Base-by-base conservation (phyloP, 1,284 basidiomycete genomes). In the Lentinula novae-zelandiae region DNA sequence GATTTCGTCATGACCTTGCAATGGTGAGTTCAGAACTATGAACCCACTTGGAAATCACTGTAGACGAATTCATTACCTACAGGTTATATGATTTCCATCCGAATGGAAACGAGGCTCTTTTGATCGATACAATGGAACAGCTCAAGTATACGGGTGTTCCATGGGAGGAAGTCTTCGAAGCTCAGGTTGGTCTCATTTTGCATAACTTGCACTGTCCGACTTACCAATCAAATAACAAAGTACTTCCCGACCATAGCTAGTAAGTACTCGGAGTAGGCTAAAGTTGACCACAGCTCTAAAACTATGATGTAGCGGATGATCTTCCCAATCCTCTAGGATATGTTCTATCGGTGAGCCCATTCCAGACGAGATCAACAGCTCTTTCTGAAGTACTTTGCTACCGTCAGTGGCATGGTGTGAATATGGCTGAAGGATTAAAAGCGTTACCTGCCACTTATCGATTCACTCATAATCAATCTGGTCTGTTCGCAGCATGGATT, bases 361-460 rank as follows among this genome's bases (percentile, higher is more conserved):
- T 39, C 34, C 33, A 17, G 15, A 34, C 10, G 31, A 42, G 15
- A 17, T 38, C 17, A 13, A 9, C n/a, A 9, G 22, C 27, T 15
- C 22, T 13, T 31, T 53, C 50, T 33, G 3, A 40, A 3, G 38
- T 22, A n/a, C 22, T 10, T 12, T 15, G 10, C 15, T n/a, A 44
- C n/a, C 13, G 27, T 5, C 48, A 76, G 75, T 84, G 82, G 81
- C 82, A 83, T 65, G 82, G 81, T 40, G 82, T 85, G 58, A 84
- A 84, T 64, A 75, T 85, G 74, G 82, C 82, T 2, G 83, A 85
- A 69, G 83, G 82, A 1, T 71, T 85, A 52, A 85, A 86, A 68
- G 82, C 82, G 1, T 69, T 83, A 1, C 80, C 82, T 15, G 75
- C 81, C 2, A 80, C 81, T 0, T 84, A 82, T 64, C 77, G 83